Percentiles rank a stretch among this genome's conserved stretches.
phyloP scores from a whole-genome alignment of 192 early-diverging fungal genomes.

The Linnemannia exigua region DNA sequence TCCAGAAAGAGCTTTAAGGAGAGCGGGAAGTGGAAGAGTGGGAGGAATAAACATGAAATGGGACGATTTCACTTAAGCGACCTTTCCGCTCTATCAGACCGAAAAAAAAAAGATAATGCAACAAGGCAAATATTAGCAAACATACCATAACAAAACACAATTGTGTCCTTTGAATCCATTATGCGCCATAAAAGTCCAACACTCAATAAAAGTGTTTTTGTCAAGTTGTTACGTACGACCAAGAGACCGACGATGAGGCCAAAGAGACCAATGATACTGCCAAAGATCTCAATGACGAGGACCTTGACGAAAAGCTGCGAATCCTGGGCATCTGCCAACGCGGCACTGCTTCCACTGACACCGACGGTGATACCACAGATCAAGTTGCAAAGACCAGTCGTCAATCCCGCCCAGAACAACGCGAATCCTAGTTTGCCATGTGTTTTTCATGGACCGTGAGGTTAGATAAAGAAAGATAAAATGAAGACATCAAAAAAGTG shows the following conservation, averaged over 20 bases:
- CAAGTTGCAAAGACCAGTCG: slow-evolving; percentile 94
- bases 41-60: too few species aligned
- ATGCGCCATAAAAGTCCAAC: background rate
- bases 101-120: background rate
- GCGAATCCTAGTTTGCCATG: slow-evolving; percentile 75
- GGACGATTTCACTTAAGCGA: background rate
- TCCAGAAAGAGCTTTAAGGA: slow-evolving; percentile 26
- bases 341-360: slow-evolving; percentile 92
- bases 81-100: slow-evolving; percentile 1
- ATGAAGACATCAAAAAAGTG: background rate
- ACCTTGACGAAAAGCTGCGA: slow-evolving; percentile 97
- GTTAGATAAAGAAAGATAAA: background rate
- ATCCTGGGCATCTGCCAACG: slow-evolving; percentile 97
- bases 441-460: background rate
- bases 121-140: background rate
- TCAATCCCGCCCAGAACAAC: slow-evolving; percentile 96
- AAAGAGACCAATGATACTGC: slow-evolving; percentile 95
- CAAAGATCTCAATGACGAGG: slow-evolving; percentile 97
- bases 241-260: slow-evolving; percentile 96
- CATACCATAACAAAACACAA: background rate
- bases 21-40: background rate
- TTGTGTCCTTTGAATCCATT: too few species aligned
- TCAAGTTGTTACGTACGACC: slow-evolving; percentile 63
- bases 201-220: too few species aligned
- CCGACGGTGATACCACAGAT: slow-evolving; percentile 96